Evolutionary conservation across 148 eudicot genomes (phyloP).

Genomic region (Rhododendron henanense): DNA sequence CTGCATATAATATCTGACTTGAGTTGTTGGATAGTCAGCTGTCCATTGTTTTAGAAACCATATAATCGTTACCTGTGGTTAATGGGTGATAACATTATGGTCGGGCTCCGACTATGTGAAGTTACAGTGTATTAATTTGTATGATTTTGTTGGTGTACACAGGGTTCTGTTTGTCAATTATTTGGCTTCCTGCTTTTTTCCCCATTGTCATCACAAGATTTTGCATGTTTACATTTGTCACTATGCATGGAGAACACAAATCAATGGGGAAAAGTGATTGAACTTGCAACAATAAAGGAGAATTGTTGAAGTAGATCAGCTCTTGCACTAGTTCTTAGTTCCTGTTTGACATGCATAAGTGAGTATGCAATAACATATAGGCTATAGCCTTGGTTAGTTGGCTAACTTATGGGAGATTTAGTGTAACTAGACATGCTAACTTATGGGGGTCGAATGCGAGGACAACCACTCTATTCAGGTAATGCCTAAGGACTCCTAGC

Average conservation of each 20-base stretch:
- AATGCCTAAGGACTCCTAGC: not conserved
- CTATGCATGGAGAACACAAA: not conserved
- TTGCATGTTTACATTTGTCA: not conserved
- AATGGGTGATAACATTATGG: not conserved
- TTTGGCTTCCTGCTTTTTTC: not conserved
- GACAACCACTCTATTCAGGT: not conserved
- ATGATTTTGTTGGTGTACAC: not conserved
- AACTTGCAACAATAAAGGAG: not conserved
- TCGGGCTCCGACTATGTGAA: not conserved
- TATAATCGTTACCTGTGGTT: not conserved
- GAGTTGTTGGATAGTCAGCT: not conserved
- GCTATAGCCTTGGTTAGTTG: not conserved
- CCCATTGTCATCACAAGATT: not conserved
- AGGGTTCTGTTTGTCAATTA: not conserved
- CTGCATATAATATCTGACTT: slow-evolving; percentile 8
- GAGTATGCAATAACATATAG: not conserved
- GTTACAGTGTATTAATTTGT: not conserved
- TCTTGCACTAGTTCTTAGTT: not conserved
- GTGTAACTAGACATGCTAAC: not conserved
- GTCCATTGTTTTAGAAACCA: not conserved
- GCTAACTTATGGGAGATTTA: not conserved
- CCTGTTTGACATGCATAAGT: not conserved
- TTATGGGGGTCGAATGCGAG: not conserved
- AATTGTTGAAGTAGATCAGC: not conserved
- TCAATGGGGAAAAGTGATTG: not conserved